Base-by-base conservation (phyloP, 2,329 filamentous ascomycete species). In the Aureobasidium namibiae region DNA sequence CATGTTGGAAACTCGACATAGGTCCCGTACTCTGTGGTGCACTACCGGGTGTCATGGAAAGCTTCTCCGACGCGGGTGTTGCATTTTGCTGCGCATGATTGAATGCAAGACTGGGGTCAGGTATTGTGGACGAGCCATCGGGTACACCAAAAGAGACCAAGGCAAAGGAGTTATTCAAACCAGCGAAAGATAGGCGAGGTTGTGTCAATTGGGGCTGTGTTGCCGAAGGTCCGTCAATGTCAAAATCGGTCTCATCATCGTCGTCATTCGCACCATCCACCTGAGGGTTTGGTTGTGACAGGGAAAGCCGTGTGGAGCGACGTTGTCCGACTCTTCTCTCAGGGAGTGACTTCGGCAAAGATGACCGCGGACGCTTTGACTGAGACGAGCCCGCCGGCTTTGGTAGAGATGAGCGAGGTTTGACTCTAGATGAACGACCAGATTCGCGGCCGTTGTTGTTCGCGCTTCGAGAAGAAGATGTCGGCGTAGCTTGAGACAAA, bases 71-170 rank as follows among this genome's bases (percentile, higher is more conserved):
- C 3, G 4, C 14, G 9, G 54, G 42, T 18, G 54, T 48, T 39
- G 23, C 42, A 3, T 56, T 56, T 18, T 56, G 52, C 52, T 56
- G 52, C 52, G 39, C 13, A 31, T 44, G 31, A 9, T 36, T 24
- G 10, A 56, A 24, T 6, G 54, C 54, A 29, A 57, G 54, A 48
- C 54, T 57, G 16, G 54, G 54, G 14, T 48, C 54, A 9, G 42
- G 54, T 46, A 57, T 57, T 6, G 54, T 57, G n/a, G 42, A 57
- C 29, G 54, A 57, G 6, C 33, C 54, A 33, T 38, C 54, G 9
- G 33, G 42, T 2, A 57, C 23, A 23, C 24, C 26, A 4, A 23
- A 42, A 7, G 50, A 42, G 2, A 42, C 10, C 23, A n/a, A 42
- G 36, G 29, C 41, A 26, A 36, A 56, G 13, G 53, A 45, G 11